These are phyloP conservation scores for Russula sp. DNA, from an alignment of 768 basidiomycete genomes.

Conservation along the genomic window DNA sequence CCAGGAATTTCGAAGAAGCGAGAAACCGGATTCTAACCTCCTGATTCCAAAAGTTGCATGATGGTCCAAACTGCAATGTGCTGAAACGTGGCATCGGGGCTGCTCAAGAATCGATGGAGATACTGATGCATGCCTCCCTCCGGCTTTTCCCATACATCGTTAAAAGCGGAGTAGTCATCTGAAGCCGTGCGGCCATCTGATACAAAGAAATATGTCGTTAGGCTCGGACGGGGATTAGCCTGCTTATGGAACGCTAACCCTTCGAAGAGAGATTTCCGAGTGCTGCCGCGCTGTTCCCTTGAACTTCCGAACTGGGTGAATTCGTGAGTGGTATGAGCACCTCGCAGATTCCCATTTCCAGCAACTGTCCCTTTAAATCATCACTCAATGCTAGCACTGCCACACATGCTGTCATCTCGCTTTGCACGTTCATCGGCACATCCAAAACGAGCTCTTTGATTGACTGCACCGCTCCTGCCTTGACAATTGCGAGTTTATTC, in stretches of 20 bases:
- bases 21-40: constrained; percentile 42
- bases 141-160: constrained; percentile 96
- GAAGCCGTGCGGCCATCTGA: constrained; percentile 67
- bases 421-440: constrained; percentile 95
- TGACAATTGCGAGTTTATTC: constrained; percentile 97
- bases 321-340: constrained; percentile 95
- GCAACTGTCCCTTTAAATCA: constrained; percentile 90
- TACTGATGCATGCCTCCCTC: constrained; percentile 97
- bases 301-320: constrained; percentile 94
- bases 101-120: constrained; percentile 87
- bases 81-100: constrained; percentile 94
- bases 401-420: constrained; percentile 99
- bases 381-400: constrained; percentile 95
- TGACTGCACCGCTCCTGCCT: constrained; percentile 92
- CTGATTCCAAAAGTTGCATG: constrained; percentile 95
- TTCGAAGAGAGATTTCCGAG: constrained; percentile 97
- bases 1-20: constrained; percentile 1
- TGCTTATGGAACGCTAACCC: constrained; percentile 39
- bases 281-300: constrained; percentile 97
- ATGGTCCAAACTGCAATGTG: constrained; percentile 99
- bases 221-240: not conserved
- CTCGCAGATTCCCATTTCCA: constrained; percentile 98
- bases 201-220: constrained; percentile 1
- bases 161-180: constrained; percentile 95
- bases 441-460: constrained; percentile 95